Evolutionary conservation across 2,329 filamentous ascomycete genomes (phyloP).

Genomic region (Metarhizium guizhouense): DNA sequence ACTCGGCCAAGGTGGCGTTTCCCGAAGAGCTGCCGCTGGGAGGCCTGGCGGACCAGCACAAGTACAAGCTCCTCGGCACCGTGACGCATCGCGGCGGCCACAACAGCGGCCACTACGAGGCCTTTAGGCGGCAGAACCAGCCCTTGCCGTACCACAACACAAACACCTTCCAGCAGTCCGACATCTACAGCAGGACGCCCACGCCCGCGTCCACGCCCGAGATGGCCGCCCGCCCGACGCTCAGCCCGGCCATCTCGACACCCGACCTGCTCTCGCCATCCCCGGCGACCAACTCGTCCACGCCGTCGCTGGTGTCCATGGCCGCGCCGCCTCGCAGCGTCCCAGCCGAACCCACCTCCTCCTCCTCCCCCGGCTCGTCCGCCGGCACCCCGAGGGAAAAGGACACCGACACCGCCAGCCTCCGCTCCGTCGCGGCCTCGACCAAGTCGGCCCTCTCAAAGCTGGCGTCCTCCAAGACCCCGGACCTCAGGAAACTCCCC

Average conservation of each 20-base stretch:
- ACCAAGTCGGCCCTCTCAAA: constrained; percentile 44
- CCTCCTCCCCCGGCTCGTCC: constrained; percentile 16
- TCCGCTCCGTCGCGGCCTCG: constrained; percentile 48
- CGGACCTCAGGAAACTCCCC: constrained; percentile 15
- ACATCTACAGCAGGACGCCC: constrained; percentile 59
- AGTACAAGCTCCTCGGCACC: constrained; percentile 76
- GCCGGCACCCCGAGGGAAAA: constrained; percentile 23
- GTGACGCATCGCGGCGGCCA: constrained; percentile 95
- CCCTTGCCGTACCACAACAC: constrained; percentile 75
- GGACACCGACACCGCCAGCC: constrained; percentile 41
- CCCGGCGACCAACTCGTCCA: constrained; percentile 25
- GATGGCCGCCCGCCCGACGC: constrained; percentile 26
- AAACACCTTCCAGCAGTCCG: constrained; percentile 66
- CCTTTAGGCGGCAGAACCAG: constrained; percentile 78
- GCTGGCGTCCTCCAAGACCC: constrained; percentile 31
- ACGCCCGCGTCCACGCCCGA: constrained; percentile 42
- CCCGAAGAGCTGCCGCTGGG: constrained; percentile 81
- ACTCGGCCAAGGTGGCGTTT: constrained; percentile 87
- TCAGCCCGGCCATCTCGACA: constrained; percentile 36
- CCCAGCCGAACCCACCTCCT: constrained; percentile 16
- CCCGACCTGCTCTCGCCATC: constrained; percentile 36
- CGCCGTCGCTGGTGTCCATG: constrained; percentile 27
- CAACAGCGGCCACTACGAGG: constrained; percentile 94
- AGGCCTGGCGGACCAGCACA: constrained; percentile 65
- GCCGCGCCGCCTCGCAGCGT: constrained; percentile 22